Conservation (phyloP, 2,329 filamentous ascomycete species). For the Talaromyces sp. region DNA sequence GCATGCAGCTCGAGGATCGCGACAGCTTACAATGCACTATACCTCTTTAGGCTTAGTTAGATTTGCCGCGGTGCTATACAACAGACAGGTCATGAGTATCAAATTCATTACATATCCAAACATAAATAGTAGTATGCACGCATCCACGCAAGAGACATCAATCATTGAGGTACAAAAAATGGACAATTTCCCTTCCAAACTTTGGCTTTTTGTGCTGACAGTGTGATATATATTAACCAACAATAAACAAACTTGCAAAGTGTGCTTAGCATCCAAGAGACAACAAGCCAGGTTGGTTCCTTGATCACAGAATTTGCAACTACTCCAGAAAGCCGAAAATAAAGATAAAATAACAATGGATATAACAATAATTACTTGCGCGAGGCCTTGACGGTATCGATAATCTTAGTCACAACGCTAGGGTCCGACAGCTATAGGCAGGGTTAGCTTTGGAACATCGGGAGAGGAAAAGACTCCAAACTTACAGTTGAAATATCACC, state of each 20-base stretch:
- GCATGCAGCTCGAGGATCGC: no score
- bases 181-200: not conserved
- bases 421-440: slow-evolving; percentile 73
- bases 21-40: not conserved
- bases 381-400: slow-evolving; percentile 63
- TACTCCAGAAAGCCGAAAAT: not conserved
- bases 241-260: not conserved
- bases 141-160: not conserved
- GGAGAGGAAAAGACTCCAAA: slow-evolving; percentile 17
- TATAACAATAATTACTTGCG: slow-evolving; percentile 25
- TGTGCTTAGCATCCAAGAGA: not conserved
- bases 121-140: not conserved
- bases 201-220: not conserved
- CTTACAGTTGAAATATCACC: slow-evolving; percentile 88
- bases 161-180: not conserved
- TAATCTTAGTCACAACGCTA: slow-evolving; percentile 82
- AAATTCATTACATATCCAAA: not conserved
- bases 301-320: not conserved
- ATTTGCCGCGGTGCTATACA: not conserved
- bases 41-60: not conserved
- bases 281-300: not conserved
- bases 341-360: not conserved
- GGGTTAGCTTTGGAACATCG: slow-evolving; percentile 1
- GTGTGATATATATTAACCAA: not conserved
- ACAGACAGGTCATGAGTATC: no score